Evolutionary conservation across 306 rosid species (phyloP), one percentile per base, ranked within the genome.

Genomic region (Trifolium pratense): DNA sequence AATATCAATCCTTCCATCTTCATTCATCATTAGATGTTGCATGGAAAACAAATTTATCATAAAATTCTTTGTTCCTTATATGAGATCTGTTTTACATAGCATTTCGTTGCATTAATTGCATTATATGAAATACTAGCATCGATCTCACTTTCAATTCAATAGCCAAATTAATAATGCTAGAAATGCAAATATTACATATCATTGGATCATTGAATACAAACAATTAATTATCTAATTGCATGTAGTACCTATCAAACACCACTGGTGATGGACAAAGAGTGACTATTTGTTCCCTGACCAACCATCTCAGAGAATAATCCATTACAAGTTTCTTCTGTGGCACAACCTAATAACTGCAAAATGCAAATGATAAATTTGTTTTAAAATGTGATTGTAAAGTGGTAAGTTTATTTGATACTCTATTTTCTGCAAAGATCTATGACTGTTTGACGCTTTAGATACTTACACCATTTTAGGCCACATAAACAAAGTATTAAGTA

Each of bases 11-110:
- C 80, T 78, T 67, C 87, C 89, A 14, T 79, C 86, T 63, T 79
- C 82, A 11, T 80, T 87, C 78, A 90, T 80, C 83, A 85, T 79
- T 73, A 80, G 74, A 86, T 80, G 75, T 78, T 83, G 55, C 83
- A 86, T 13, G 87, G 83, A 17, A 85, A 74, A 10, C 32, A 29
- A 71, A 86, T 39, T 64, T 20, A 1, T 82, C 79, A 64, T 81
- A 83, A 65, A 83, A 83, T 21, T 74, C 32, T 71, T 16, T 70
- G 67, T 83, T 78, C 61, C 74, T 78, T 72, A 21, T 82, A 29
- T 83, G 87, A 67, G 89, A 80, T 71, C 90, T 88, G 86, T 40
- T 66, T 8, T 42, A 39, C 7, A 34, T 58, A 17, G 25, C 21
- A 74, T 12, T 46, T 26, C 3, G 26, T 3, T 25, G n/a, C 75